These are phyloP conservation scores for Ogataea neopini DNA, from an alignment of 805 yeast genomes.

Conservation along the genomic window DNA sequence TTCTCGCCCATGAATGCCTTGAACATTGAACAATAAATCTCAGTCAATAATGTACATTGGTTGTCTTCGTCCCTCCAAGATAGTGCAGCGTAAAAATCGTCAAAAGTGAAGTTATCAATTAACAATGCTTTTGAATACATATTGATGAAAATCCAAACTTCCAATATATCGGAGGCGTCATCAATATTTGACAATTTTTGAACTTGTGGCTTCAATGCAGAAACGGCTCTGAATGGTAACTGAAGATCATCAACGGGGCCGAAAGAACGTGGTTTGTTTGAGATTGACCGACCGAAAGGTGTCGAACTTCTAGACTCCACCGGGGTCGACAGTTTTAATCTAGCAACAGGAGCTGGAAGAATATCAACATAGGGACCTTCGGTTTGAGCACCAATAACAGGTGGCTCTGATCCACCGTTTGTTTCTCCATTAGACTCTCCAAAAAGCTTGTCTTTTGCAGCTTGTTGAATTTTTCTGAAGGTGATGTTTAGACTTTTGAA, in stretches of 20 bases:
- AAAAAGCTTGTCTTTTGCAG: slow-evolving; percentile 22
- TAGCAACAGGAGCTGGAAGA: slow-evolving; percentile 22
- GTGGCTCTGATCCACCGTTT: not conserved
- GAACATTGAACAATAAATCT: slow-evolving; percentile 66
- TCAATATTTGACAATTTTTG: slow-evolving; percentile 24
- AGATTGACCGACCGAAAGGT: slow-evolving; percentile 12
- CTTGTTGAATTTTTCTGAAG: slow-evolving; percentile 37
- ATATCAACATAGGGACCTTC: slow-evolving; percentile 17
- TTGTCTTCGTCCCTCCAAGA: slow-evolving; percentile 46
- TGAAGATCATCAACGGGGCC: slow-evolving; percentile 35
- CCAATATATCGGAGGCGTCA: slow-evolving; percentile 50
- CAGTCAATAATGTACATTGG: slow-evolving; percentile 57
- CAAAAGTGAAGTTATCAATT: slow-evolving; percentile 77
- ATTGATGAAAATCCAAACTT: slow-evolving; percentile 75
- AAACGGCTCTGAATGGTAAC: slow-evolving; percentile 29
- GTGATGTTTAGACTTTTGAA: slow-evolving; percentile 50
- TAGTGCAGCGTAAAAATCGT: slow-evolving; percentile 66
- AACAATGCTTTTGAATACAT: slow-evolving; percentile 63
- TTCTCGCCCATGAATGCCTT: slow-evolving; percentile 52
- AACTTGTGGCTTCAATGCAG: slow-evolving; percentile 28
- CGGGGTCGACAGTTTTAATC: slow-evolving; percentile 15
- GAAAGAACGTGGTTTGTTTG: slow-evolving; percentile 14
- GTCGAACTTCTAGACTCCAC: slow-evolving; percentile 22
- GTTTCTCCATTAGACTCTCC: slow-evolving; percentile 2
- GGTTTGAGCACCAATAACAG: no score